Base-by-base conservation (phyloP, 768 basidiomycete species). In the Russula lepida region DNA sequence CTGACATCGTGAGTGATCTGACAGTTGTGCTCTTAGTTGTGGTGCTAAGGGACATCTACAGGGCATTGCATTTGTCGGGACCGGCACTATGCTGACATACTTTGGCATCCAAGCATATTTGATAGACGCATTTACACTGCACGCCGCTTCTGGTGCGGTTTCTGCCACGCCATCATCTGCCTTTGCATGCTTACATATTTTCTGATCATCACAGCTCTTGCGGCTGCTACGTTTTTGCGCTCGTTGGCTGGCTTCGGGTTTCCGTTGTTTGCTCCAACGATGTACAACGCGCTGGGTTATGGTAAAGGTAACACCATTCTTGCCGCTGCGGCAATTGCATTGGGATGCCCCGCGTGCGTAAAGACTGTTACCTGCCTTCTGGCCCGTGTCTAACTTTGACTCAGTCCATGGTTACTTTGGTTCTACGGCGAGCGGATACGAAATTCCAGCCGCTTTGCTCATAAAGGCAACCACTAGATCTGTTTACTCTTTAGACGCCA, bases 201-300 rank as follows among this genome's bases (percentile, higher is more conserved):
- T 48, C 39, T 23, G 66, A 35, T 62, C 53, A 60, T 60, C 59
- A 60, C 59, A 82, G 85, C 86, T 3, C 72, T 91, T 12, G 87
- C 87, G 0, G 85, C 87, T 0, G 81, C 81, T n/a, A 73, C 84
- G 0, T 85, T 72, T 68, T 69, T 90, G 13, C 82, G 89, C 25
- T 82, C 85, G 0, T 55, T 88, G 0, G 81, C 82, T 1, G 90
- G 89, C 0, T 89, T 88, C 56, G 83, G 79, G 1, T 89, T 92
- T 68, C 89, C 89, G 3, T 72, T 91, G n/a, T 91, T 91, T 65
- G 86, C 84, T 3, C 83, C 85, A 21, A 74, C 79, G 39, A 86
- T 90, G 82, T 89, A 81, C 70, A 70, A 74, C 0, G 73, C 74
- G 13, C 74, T 90, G 0, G 89, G 87, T 3, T 86, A 84, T 58